Base-by-base conservation (phyloP, 1,284 basidiomycete genomes). In the Apiotrichum sp. region DNA sequence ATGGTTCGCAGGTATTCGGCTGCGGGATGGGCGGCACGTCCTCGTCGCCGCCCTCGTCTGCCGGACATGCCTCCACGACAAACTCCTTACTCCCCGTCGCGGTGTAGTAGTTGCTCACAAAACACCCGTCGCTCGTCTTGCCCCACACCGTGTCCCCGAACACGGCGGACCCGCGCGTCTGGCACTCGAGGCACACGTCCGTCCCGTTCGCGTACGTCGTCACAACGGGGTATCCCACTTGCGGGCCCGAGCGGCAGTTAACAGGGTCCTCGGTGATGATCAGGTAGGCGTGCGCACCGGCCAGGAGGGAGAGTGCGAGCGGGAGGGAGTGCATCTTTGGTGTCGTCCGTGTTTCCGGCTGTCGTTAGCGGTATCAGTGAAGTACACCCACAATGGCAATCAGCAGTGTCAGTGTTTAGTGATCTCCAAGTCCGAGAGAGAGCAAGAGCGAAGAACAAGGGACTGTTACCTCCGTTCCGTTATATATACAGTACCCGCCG, bases 41-140 rank as follows among this genome's bases (percentile, higher is more conserved):
- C 50, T 34, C 33, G 46, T 29, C 39, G 31, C 32, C 16, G 9
- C 29, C 22, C 13, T n/a, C 10, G 10, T 40, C 38, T 6, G 32
- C 34, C 33, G 3, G 43, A 32, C 56, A 58, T 29, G 33, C 40
- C 11, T 7, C 5, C 3, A 41, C 33, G 16, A 58, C 52, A 39
- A 36, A 51, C 9, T 34, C 50, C 0, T 32, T 22, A 14, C 43
- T 40, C 2, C 53, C 57, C 3, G 57, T 59, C 33, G 40, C 16
- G 43, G 55, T 36, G 43, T 53, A 55, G 41, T 40, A 50, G 57
- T 59, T 50, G n/a, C 47, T 34, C 39, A 50, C 53, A 43, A 39
- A 59, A 50, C 57, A 59, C 13, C 57, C 57, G 40, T 55, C 57
- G 4, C 10, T 7, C 2, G 57, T 59, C 53, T 55, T 52, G 38